A percentile compares a stretch with the other conserved stretches of the same genome.
Evolutionary conservation across 768 basidiomycete genomes (phyloP).

Genomic region (Naganishia vaughanmartiniae): DNA sequence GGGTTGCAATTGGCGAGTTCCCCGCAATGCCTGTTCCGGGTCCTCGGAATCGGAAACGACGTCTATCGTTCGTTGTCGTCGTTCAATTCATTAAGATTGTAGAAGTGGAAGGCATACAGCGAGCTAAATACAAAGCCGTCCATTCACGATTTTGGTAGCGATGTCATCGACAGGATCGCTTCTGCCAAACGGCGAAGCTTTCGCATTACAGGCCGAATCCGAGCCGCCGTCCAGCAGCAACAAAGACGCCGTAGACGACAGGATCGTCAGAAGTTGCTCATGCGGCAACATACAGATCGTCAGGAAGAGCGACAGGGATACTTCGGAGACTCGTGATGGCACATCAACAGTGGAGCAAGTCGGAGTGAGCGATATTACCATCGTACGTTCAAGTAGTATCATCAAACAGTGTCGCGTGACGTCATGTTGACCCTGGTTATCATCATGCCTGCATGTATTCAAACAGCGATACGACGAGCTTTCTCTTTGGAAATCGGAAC

Average conservation of each 20-base stretch:
- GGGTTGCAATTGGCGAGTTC: no score
- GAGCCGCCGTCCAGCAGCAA: background rate
- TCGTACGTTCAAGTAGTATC: background rate
- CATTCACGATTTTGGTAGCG: no score
- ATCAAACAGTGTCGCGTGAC: conserved; percentile 1
- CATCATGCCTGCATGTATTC: background rate
- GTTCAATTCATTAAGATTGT: no score
- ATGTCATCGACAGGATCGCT: no score
- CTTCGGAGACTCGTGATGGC: background rate
- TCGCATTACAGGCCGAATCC: background rate
- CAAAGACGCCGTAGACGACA: background rate
- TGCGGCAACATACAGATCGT: background rate
- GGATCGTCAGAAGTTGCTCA: background rate
- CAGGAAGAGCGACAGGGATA: background rate
- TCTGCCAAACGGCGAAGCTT: background rate
- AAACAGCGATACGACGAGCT: background rate
- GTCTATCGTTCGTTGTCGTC: no score
- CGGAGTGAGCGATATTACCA: background rate
- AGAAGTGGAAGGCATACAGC: no score
- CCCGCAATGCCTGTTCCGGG: no score
- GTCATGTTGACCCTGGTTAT: background rate
- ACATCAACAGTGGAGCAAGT: background rate
- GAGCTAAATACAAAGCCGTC: no score
- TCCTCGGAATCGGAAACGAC: no score
- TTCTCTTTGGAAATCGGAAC: background rate